Evolutionary conservation across 495 filamentous ascomycete genomes (phyloP), one percentile per base, ranked within the genome.

Genomic region (Amphirosellinia nigrospora): DNA sequence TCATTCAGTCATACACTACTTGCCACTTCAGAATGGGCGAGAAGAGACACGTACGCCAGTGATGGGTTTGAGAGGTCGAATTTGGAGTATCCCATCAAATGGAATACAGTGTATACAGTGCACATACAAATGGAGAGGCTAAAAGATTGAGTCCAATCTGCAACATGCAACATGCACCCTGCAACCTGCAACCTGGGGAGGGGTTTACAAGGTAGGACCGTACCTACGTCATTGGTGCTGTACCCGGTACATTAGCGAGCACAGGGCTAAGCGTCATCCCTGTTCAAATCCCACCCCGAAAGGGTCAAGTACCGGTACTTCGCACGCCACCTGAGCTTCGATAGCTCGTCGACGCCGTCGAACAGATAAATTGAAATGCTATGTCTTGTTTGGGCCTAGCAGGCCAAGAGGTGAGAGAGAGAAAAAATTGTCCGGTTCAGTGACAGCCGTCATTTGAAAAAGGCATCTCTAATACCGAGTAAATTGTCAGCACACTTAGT

Each of bases 231-330:
- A 71, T 71, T 66, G 52, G 45, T 64, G 59, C 39, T 61, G 69
- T 71, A 69, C 67, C 61, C 53, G 43, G 68, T 59, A 70, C 68
- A 66, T 71, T 66, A 66, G 69, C 69, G 69, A 71, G 55, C 28
- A 48, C 69, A 71, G 53, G 61, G 69, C 62, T 64, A 66, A 23
- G 62, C 62, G 38, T 48, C 2, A 65, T 71, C 69, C 69, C 69
- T 71, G 69, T 8, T 43, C 32, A 10, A 65, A 71, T 66, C 52
- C 50, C 56, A 65, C 69, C 69, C 68, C 53, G 28, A 39, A 39
- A 4, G 23, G 34, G 53, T 19, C 69, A 66, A 71, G 69, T 71
- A 71, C 69, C 69, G 69, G 69, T 71, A 71, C 69, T 66, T 71
- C n/a, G 1, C 30, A 66, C 48, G 52, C 69, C 62, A 59, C 62